phyloP scores from a whole-genome alignment of 495 filamentous ascomycete genomes.

The Penicillium samsonianum region DNA sequence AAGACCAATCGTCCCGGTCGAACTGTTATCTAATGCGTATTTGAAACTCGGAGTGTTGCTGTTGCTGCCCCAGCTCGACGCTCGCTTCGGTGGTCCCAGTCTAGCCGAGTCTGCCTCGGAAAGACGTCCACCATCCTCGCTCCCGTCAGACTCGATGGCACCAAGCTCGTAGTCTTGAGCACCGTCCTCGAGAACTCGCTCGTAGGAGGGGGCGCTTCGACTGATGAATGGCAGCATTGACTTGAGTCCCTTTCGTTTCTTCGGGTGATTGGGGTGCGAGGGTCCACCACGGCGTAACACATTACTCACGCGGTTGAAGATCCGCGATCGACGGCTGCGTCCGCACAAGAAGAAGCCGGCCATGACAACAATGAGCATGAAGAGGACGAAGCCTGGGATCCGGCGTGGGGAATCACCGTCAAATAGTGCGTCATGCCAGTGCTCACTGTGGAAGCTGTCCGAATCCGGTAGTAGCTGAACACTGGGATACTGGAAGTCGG shows the following conservation, averaged over 20 bases:
- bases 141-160: slow-evolving; percentile 59
- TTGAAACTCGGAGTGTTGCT: slow-evolving; percentile 51
- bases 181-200: slow-evolving; percentile 84
- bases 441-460: slow-evolving; percentile 55
- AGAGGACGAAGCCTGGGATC: slow-evolving; percentile 72
- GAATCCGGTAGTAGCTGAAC: slow-evolving; percentile 49
- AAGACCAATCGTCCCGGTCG: slow-evolving; percentile 49
- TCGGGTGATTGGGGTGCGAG: slow-evolving; percentile 53
- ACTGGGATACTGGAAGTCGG: slow-evolving; percentile 87
- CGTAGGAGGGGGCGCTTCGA: slow-evolving; percentile 65
- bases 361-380: slow-evolving; percentile 70
- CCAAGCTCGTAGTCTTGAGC: slow-evolving; percentile 69
- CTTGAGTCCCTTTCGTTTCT: slow-evolving; percentile 53
- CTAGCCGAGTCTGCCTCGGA: slow-evolving; percentile 37
- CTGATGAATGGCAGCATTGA: slow-evolving; percentile 56
- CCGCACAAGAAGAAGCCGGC: slow-evolving; percentile 66
- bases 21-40: slow-evolving; percentile 58
- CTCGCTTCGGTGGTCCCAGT: slow-evolving; percentile 37
- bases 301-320: slow-evolving; percentile 60
- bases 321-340: slow-evolving; percentile 67
- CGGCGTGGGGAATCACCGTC: slow-evolving; percentile 60
- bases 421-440: slow-evolving; percentile 75
- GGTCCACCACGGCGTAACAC: slow-evolving; percentile 52
- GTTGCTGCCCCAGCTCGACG: slow-evolving; percentile 42
- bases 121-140: slow-evolving; percentile 44